phyloP scores from a whole-genome alignment of 306 rosid genomes.

The Vigna radiata region DNA sequence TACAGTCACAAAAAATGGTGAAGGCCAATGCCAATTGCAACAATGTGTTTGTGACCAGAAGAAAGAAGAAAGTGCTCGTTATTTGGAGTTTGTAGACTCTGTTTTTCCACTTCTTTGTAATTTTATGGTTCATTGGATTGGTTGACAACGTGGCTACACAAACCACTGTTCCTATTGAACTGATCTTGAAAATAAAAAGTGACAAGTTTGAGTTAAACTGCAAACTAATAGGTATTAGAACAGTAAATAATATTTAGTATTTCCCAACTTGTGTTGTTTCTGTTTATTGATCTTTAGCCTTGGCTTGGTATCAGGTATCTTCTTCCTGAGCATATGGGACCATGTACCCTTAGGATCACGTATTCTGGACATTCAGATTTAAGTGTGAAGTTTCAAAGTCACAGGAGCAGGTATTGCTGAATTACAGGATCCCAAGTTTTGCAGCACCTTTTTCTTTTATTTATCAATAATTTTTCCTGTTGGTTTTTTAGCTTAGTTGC shows the following conservation, averaged over 20 bases:
- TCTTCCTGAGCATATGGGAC: conserved; percentile 87
- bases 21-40: too few relatives aligned
- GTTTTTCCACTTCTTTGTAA: not conserved
- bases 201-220: conserved; percentile 3
- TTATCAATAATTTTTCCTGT: conserved; percentile 4
- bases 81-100: conserved; percentile 12
- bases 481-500: conserved; percentile 10
- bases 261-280: conserved; percentile 29
- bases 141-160: conserved; percentile 12
- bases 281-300: conserved; percentile 24
- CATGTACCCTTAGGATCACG: conserved; percentile 87
- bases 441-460: conserved; percentile 9
- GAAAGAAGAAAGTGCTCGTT: too few relatives aligned
- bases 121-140: conserved; percentile 18
- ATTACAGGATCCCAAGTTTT: conserved; percentile 1
- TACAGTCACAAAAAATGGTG: too few relatives aligned
- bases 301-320: conserved; percentile 67
- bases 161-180: not conserved
- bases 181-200: conserved; percentile 7
- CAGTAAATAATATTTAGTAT: conserved; percentile 16
- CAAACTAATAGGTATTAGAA: conserved; percentile 24
- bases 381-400: conserved; percentile 97
- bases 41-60: too few relatives aligned
- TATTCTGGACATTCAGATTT: conserved; percentile 98
- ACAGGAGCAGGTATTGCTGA: conserved; percentile 85